Percentiles rank a stretch among this genome's conserved stretches.
Evolutionary conservation across 2,329 filamentous ascomycete genomes (phyloP).

Genomic region (Pseudogymnoascus sp.): DNA sequence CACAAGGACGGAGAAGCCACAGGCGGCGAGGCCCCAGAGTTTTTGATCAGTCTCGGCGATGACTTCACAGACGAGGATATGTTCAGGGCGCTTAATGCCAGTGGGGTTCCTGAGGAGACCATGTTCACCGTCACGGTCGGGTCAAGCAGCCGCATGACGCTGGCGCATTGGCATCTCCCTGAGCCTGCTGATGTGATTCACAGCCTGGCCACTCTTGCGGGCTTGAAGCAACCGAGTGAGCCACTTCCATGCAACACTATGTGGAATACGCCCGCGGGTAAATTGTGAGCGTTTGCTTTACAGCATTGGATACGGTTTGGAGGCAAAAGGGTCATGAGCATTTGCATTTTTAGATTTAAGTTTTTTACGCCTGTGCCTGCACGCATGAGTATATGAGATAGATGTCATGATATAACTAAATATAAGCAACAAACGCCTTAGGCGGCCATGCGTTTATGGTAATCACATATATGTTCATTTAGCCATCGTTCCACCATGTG

Average conservation of each 20-base stretch:
- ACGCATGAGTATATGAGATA: slow-evolving; percentile 9
- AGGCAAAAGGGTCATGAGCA: slow-evolving; percentile 2
- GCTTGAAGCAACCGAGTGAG: slow-evolving; percentile 7
- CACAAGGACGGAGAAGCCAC: slow-evolving; percentile 33
- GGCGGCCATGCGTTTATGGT: slow-evolving; percentile 6
- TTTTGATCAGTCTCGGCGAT: slow-evolving; percentile 85
- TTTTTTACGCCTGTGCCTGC: neutral
- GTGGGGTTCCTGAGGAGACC: slow-evolving; percentile 50
- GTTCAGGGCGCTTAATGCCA: slow-evolving; percentile 72
- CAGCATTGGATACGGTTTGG: slow-evolving; percentile 4
- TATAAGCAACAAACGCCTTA: slow-evolving; percentile 2
- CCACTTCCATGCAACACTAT: neutral
- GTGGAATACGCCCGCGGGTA: slow-evolving; percentile 20
- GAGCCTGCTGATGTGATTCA: slow-evolving; percentile 85
- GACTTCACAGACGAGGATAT: slow-evolving; percentile 97
- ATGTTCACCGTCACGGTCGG: slow-evolving; percentile 90
- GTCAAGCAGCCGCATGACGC: slow-evolving; percentile 81
- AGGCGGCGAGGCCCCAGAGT: slow-evolving; percentile 57
- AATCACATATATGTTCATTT: neutral
- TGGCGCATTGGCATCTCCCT: slow-evolving; percentile 82
- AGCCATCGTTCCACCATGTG: neutral
- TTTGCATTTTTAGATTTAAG: slow-evolving; percentile 6
- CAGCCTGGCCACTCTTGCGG: slow-evolving; percentile 44
- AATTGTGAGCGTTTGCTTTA: neutral
- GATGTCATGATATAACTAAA: slow-evolving; percentile 6